Base-by-base conservation (phyloP, 495 filamentous ascomycete species). In the Tuber borchii region DNA sequence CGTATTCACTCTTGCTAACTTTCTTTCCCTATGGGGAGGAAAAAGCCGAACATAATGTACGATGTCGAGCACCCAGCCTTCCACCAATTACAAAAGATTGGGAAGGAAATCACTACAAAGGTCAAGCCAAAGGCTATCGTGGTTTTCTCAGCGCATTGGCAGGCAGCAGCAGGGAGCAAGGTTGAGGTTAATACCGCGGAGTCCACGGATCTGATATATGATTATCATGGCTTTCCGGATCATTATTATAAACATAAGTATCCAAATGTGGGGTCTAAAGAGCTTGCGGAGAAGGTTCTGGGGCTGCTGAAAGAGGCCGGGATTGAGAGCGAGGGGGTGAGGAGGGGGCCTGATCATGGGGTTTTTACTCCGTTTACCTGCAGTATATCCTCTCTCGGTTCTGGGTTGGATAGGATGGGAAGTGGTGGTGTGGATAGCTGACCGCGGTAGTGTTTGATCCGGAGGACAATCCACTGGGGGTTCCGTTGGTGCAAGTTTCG, bases 111-210 rank as follows among this genome's bases (percentile, higher is more conserved):
- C 81, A 94, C 92, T 0, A 86, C 89, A 42, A 91, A 90, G 80
- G 89, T 95, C 45, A 91, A 92, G 81, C 93, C 93, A 31, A 90
- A 89, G 74, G 93, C 93, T 22, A 87, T 95, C 20, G 91, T 97
- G 17, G 92, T 97, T 19, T 93, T 97, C 83, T 94, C 92, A 17
- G 93, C 92, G 39, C 93, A 97, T 84, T 96, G 93, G 93, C 90
- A 94, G 84, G 88, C 82, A 45, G 51, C 19, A 48, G 46, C 51
- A n/a, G 51, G 51, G 56, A 84, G 88, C 79, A 86, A 84, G 5
- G 88, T 96, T 73, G 86, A 92, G 80, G 89, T 95, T 78, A 95
- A 95, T 83, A 89, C 87, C 16, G 90, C 88, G 7, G 90, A 91
- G 78, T 84, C 86, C 74, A 91, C 88, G 1, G 90, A 92, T 76